These are phyloP conservation scores for Picochlorum sp. DNA, from an alignment of 139 green algal genomes.

Conservation along the genomic window DNA sequence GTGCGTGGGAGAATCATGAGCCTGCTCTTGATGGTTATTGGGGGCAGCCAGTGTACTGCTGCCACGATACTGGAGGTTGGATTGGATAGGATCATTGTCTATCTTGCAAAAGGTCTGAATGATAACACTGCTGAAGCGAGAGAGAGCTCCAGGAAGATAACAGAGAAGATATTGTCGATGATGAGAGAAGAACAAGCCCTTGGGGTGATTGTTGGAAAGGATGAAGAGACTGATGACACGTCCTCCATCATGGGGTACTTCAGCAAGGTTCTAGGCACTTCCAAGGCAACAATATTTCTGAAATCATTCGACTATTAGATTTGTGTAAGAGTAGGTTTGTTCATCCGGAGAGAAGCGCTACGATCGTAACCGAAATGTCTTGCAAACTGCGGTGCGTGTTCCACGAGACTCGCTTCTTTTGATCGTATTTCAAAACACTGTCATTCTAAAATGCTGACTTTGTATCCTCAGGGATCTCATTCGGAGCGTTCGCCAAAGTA, in stretches of 20 bases:
- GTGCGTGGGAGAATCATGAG: slow-evolving; percentile 32
- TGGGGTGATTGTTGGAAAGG: neutral
- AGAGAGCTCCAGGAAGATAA: slow-evolving; percentile 32
- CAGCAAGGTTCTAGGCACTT: neutral
- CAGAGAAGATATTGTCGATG: neutral
- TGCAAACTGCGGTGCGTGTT: no score
- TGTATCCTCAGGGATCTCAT: slow-evolving; percentile 74
- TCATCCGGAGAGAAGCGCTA: no score
- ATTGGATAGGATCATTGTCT: slow-evolving; percentile 18
- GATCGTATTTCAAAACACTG: no score
- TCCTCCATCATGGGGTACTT: neutral
- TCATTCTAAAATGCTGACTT: no score
- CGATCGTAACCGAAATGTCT: no score
- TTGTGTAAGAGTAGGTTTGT: neutral
- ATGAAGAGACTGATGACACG: slow-evolving; percentile 4
- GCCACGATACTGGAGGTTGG: slow-evolving; percentile 15
- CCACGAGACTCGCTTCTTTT: no score
- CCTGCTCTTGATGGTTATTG: slow-evolving; percentile 6
- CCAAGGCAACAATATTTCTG: slow-evolving; percentile 4
- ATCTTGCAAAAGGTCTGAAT: slow-evolving; percentile 28
- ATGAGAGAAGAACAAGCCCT: slow-evolving; percentile 7
- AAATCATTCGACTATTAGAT: slow-evolving; percentile 3
- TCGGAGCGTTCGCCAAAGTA: slow-evolving; percentile 66
- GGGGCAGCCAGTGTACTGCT: slow-evolving; percentile 11
- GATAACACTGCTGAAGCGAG: slow-evolving; percentile 55